Base-by-base conservation (phyloP, 768 basidiomycete species). In the Suillus placidus region DNA sequence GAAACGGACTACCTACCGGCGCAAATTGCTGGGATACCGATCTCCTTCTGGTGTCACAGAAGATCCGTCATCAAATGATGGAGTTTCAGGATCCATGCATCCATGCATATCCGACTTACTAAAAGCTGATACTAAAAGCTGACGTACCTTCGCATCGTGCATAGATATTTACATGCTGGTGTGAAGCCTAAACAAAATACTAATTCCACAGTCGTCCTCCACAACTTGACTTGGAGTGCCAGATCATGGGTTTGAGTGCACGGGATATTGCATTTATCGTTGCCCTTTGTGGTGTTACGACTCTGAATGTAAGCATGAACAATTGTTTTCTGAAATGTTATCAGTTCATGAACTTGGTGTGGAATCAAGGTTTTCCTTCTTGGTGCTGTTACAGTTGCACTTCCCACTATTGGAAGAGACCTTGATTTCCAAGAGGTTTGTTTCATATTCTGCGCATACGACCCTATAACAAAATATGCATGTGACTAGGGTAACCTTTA, bases 371-470 rank as follows among this genome's bases (percentile, higher is more conserved):
- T 73, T 16, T 74, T 73, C 30, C 61, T 74, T 2, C 62, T 66
- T 4, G 73, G 73, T n/a, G 71, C 72, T 6, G 64, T 74, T 7
- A 74, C 73, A 7, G 70, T 74, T 20, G 71, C 72, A n/a, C 67
- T 74, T 34, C 73, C 72, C 12, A 74, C 73, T 20, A 74, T 74
- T 26, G 72, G 72, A 26, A 71, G 67, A 58, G 73, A 73, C 49
- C 65, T 74, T 13, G 35, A 65, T 37, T 73, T 74, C 63, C 63
- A 64, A 60, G 68, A 73, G 64, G 67, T 69, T 45, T n/a, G 52
- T 32, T 30, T 63, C 4, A 30, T 45, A 40, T n/a, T 63, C 9
- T 2, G 12, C 20, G 20, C 43, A 49, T 12, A 6, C 32, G 14
- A 32, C 6, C 13, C 23, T 32, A 45, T 45, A 40, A 63, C 37